Evolutionary conservation across 2,329 filamentous ascomycete genomes (phyloP), one percentile per base, ranked within the genome.

Genomic region (Emergomyces pasteurianus): DNA sequence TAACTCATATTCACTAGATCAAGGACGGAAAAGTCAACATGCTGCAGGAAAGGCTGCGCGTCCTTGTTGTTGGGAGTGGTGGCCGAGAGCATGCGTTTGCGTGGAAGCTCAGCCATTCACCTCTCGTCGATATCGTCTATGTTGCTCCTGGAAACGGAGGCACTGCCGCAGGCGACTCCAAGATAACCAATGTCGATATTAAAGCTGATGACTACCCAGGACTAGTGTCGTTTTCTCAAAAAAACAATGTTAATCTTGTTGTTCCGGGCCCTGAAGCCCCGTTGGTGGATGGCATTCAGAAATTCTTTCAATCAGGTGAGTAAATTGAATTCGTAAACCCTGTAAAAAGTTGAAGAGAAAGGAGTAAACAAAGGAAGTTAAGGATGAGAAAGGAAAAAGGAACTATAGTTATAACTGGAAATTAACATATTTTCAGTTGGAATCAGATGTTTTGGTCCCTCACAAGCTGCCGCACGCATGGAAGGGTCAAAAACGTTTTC

Each of bases 401-500:
- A 50, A 31, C 16, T 50, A 18, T 18, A 31, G 18, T 50, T 21
- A 6, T 7, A 43, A 16, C 23, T 56, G 38, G 42, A 43, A 36
- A 50, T 50, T 49, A 36, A 34, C 50, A 60, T 28, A 21, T 21
- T 62, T 59, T 55, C 62, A 80, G 86, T 83, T 57, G 86, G 87
- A 55, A 90, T 96, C 71, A 82, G 84, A 67, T 87, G 85, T 74
- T 97, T 96, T 71, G 94, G 92, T 1, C 94, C 94, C 5, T 88
- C 86, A 61, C 86, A 88, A 76, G 84, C 85, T 56, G 92, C 94
- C 26, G 92, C 94, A 21, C 83, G 84, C 52, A 90, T 99, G 83
- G 94, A 99, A 76, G 94, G 94, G 63, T 95, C 89, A 78, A 99
- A 99, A 80, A 89, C 92, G 12, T 97, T 95, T 74, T 91, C 89